These are phyloP conservation scores for Diplosphaera chodatii DNA, from an alignment of 139 green algal genomes.

Conservation along the genomic window DNA sequence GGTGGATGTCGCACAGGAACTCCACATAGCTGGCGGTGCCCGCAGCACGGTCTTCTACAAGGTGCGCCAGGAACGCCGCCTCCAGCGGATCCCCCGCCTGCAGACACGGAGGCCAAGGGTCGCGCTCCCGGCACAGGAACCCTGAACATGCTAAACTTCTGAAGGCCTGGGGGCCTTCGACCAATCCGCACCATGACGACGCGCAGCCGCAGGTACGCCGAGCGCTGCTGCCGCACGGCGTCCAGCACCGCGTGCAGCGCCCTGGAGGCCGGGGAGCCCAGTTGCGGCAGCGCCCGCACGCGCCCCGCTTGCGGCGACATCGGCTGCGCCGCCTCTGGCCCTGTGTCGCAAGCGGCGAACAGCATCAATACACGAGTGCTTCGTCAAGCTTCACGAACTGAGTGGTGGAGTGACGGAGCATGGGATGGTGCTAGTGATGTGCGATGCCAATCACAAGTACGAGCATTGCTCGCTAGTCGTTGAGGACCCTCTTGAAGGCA, in stretches of 20 bases:
- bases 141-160: neutral
- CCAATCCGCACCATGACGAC: constrained; percentile 21
- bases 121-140: too few relatives aligned
- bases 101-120: neutral
- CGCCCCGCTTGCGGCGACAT: neutral
- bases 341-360: neutral
- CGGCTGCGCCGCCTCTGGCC: neutral
- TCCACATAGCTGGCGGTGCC: constrained; percentile 80
- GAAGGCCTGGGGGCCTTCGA: neutral
- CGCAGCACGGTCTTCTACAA: constrained; percentile 74
- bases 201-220: constrained; percentile 60
- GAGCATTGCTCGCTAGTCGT: neutral
- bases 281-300: constrained; percentile 16
- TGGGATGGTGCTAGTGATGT: too few relatives aligned
- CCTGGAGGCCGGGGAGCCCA: constrained; percentile 23
- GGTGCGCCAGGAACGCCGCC: constrained; percentile 47
- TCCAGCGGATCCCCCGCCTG: constrained; percentile 42
- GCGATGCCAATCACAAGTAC: too few relatives aligned
- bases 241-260: constrained; percentile 53
- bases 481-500: neutral
- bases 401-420: too few relatives aligned
- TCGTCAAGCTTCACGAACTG: too few relatives aligned
- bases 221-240: constrained; percentile 50
- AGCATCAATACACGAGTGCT: too few relatives aligned
- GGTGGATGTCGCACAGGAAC: constrained; percentile 81